These are phyloP conservation scores for Rosa multiflora DNA, from an alignment of 306 rosid species.

Conservation along the genomic window DNA sequence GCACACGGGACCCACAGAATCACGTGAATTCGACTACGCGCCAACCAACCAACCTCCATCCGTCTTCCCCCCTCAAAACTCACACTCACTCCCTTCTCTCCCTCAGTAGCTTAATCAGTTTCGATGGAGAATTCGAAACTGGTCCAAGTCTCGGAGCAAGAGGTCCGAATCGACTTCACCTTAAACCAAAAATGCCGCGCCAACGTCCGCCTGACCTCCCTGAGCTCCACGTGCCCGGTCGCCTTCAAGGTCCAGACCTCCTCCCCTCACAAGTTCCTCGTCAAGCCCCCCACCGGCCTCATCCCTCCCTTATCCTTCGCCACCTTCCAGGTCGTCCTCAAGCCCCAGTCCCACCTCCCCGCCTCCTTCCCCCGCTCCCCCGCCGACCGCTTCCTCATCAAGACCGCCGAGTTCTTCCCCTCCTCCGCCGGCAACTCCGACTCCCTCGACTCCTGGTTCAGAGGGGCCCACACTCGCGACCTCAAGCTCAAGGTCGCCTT, in stretches of 20 bases:
- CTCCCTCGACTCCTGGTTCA: conserved; percentile 32
- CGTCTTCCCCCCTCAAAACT: not conserved
- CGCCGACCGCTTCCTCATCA: conserved; percentile 65
- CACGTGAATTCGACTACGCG: conserved; percentile 16
- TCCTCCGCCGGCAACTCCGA: not conserved
- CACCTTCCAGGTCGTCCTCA: conserved; percentile 73
- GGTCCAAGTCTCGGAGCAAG: conserved; percentile 60
- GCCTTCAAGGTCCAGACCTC: conserved; percentile 87
- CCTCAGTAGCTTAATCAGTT: too few species aligned
- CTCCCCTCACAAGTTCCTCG: conserved; percentile 66
- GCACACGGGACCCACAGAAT: conserved; percentile 4
- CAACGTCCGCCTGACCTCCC: conserved; percentile 53
- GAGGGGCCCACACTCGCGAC: conserved; percentile 26
- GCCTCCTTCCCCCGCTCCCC: conserved; percentile 66
- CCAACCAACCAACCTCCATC: not conserved
- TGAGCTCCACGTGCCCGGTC: conserved; percentile 33
- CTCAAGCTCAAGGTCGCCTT: conserved; percentile 63
- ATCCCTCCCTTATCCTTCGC: conserved; percentile 52
- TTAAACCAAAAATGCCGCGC: conserved; percentile 67
- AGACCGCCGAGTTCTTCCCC: conserved; percentile 29
- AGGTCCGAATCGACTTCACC: conserved; percentile 55
- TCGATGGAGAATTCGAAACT: conserved; percentile 34
- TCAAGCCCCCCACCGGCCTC: conserved; percentile 70
- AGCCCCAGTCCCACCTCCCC: conserved; percentile 66
- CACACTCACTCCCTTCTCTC: not conserved